Evolutionary conservation across 306 rosid genomes (phyloP).

Genomic region (Vigna reflexopilosa): DNA sequence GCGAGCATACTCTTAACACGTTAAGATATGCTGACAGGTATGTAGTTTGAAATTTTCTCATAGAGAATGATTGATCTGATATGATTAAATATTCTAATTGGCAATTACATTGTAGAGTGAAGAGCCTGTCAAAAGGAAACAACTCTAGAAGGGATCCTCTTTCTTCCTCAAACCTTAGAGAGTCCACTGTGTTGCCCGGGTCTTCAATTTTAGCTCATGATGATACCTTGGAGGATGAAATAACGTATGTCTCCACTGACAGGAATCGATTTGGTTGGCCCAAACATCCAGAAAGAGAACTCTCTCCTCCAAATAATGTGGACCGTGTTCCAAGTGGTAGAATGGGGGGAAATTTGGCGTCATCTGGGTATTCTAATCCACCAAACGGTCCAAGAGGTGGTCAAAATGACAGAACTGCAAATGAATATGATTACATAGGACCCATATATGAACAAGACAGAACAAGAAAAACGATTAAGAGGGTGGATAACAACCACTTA

Average conservation of each 20-base stretch:
- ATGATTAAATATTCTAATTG: slow-evolving; percentile 28
- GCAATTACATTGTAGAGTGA: slow-evolving; percentile 58
- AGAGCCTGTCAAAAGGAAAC: slow-evolving; percentile 78
- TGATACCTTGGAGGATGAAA: slow-evolving; percentile 60
- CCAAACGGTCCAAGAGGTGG: slow-evolving; percentile 58
- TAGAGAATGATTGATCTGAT: slow-evolving; percentile 34
- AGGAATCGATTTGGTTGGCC: slow-evolving; percentile 79
- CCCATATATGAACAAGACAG: slow-evolving; percentile 60
- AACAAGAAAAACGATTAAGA: slow-evolving; percentile 52
- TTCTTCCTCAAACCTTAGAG: slow-evolving; percentile 67
- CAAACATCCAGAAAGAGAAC: slow-evolving; percentile 71
- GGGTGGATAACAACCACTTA: slow-evolving; percentile 50
- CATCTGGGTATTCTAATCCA: slow-evolving; percentile 58
- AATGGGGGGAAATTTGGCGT: slow-evolving; percentile 58
- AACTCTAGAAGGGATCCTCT: slow-evolving; percentile 65
- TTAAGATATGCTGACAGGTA: slow-evolving; percentile 93
- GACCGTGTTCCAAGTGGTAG: slow-evolving; percentile 73
- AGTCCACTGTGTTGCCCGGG: slow-evolving; percentile 63
- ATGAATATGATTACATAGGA: slow-evolving; percentile 57
- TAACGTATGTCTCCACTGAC: slow-evolving; percentile 55
- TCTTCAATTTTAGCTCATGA: slow-evolving; percentile 56
- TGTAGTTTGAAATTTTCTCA: slow-evolving; percentile 22
- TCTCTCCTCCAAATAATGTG: slow-evolving; percentile 60
- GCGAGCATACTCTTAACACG: slow-evolving; percentile 88
- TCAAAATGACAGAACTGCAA: slow-evolving; percentile 59